Base-by-base conservation (phyloP, 352 stramenopile species). In the Phytophthora cajani region DNA sequence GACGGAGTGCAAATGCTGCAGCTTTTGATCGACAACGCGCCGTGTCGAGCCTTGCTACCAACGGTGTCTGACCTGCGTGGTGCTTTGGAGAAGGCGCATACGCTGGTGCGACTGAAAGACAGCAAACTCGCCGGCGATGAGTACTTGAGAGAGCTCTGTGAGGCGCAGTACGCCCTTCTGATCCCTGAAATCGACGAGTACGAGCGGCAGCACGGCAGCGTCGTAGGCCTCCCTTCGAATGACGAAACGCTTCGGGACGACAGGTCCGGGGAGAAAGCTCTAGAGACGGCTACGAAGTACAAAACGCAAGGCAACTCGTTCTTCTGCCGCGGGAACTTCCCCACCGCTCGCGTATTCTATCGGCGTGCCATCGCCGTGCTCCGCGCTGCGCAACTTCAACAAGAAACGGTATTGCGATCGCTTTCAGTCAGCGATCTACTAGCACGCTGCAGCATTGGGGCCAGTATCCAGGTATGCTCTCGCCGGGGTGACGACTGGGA, bases 231-330 rank as follows among this genome's bases (percentile, higher is more conserved):
- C 10, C 71, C 74, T 42, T 57, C 53, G n/a, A 57, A 89, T 8
- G 40, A 67, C 10, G 67, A 70, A n/a, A 14, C 42, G 10, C 16
- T 5, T 47, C 32, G 23, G 44, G 25, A 25, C 25, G 44, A 76
- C 2, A 54, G 60, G 8, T 63, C 38, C 9, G 57, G 33, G 0
- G 65, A 75, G 11, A 17, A 59, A 1, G 71, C 61, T 30, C 50
- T 91, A 9, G 54, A 73, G 14, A 11, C 67, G 10, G 73, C 76
- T 23, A 68, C 64, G 1, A 65, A 71, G 1, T 85, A 78, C 61
- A 94, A 94, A 62, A 61, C 63, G 12, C 71, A 67, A 12, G 84
- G 87, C 12, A 94, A 94, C 47, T 32, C 33, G 16, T 92, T 87
- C 54, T 94, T 91, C 59, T 75, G 77, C 12, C 78, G 79, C 3